Evolutionary conservation across 371 early-diverging fungal species (phyloP).

Genomic region (Mortierella sp.): DNA sequence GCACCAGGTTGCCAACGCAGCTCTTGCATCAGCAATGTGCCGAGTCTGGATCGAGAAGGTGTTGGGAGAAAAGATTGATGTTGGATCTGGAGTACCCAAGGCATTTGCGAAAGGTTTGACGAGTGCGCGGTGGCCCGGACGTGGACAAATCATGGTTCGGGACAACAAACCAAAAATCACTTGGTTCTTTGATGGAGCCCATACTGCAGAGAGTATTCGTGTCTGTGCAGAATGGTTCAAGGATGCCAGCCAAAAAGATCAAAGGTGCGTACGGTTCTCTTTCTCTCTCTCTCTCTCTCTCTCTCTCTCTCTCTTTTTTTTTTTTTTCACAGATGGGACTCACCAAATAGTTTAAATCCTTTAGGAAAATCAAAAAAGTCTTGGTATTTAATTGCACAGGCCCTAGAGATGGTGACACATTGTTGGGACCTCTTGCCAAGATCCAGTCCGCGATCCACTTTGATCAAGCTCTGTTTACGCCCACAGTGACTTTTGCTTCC

Average conservation of each 20-base stretch:
- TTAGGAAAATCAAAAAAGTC: conserved; percentile 53
- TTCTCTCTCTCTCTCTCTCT: conserved; percentile 1
- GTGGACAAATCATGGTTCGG: conserved; percentile 74
- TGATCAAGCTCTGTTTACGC: conserved; percentile 78
- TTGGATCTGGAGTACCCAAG: conserved; percentile 54
- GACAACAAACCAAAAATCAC: conserved; percentile 58
- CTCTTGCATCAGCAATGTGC: conserved; percentile 79
- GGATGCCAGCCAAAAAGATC: conserved; percentile 32
- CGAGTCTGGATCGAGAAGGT: conserved; percentile 67
- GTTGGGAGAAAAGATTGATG: conserved; percentile 46
- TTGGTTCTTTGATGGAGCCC: conserved; percentile 95
- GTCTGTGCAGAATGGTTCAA: conserved; percentile 83
- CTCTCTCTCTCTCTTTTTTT: background rate
- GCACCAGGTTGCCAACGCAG: conserved; percentile 89
- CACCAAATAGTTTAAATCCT: background rate
- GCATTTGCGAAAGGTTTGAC: conserved; percentile 69
- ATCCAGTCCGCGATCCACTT: conserved; percentile 59
- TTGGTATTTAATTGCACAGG: conserved; percentile 92
- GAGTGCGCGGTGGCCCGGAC: conserved; percentile 88
- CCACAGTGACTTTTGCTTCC: conserved; percentile 70
- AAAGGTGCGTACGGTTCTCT: conserved; percentile 23
- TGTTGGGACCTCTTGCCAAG: conserved; percentile 63
- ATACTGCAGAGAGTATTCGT: conserved; percentile 87
- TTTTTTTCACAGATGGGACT: conserved; percentile 5
- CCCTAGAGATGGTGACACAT: conserved; percentile 72